phyloP scores from a whole-genome alignment of 2,329 filamentous ascomycete species.

The Fusarium paranaense region DNA sequence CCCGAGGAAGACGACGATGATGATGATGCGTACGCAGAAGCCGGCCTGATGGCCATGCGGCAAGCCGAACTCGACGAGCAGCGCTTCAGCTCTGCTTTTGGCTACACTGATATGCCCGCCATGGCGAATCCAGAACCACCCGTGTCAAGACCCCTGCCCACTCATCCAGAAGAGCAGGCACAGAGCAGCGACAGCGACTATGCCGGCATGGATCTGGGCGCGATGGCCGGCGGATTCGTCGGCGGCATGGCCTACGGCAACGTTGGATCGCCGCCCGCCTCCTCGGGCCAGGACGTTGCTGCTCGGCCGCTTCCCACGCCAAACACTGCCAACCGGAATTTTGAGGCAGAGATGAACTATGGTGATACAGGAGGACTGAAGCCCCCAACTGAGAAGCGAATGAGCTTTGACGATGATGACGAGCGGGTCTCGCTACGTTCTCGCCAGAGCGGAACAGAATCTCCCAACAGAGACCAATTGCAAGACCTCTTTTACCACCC shows the following conservation, averaged over 20 bases:
- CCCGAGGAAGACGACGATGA: constrained; percentile 70
- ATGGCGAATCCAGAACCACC: constrained; percentile 41
- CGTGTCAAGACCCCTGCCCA: constrained; percentile 52
- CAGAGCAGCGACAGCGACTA: constrained; percentile 78
- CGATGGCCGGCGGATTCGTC: constrained; percentile 78
- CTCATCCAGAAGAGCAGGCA: constrained; percentile 62
- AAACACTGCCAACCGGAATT: constrained; percentile 47
- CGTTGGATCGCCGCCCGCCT: constrained; percentile 55
- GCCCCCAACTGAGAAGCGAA: constrained; percentile 76
- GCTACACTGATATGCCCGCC: constrained; percentile 47
- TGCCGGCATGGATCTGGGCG: constrained; percentile 74
- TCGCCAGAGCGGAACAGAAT: constrained; percentile 71
- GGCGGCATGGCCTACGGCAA: constrained; percentile 65
- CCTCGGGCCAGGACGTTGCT: constrained; percentile 56
- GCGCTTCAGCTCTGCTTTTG: constrained; percentile 52
- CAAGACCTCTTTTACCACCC: constrained; percentile 96
- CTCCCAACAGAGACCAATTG: constrained; percentile 77
- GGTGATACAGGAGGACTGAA: constrained; percentile 91
- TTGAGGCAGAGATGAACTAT: constrained; percentile 80
- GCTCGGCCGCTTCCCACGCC: constrained; percentile 63
- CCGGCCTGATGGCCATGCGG: constrained; percentile 84
- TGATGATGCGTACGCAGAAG: constrained; percentile 88
- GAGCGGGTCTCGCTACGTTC: constrained; percentile 73
- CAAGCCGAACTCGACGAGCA: constrained; percentile 85
- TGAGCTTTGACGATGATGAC: constrained; percentile 94